Evolutionary conservation across 768 basidiomycete species (phyloP).

Genomic region (Trametes villosa): DNA sequence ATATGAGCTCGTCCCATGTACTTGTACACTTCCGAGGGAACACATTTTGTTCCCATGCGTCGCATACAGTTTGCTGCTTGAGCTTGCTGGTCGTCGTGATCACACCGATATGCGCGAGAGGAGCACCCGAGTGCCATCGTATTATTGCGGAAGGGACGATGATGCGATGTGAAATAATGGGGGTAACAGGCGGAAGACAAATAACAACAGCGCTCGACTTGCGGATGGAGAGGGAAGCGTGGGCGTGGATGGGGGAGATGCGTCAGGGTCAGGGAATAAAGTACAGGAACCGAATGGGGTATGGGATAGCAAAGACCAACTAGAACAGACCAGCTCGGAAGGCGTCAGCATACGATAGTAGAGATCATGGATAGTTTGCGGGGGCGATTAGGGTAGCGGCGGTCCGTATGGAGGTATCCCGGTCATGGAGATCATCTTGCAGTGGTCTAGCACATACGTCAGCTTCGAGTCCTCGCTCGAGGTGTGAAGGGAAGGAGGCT

Average conservation of each 20-base stretch:
- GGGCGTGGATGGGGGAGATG: slow-evolving; percentile 1
- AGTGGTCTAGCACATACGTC: slow-evolving; percentile 29
- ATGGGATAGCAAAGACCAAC: slow-evolving; percentile 30
- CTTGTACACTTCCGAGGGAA: no score
- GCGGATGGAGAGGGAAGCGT: slow-evolving; percentile 15
- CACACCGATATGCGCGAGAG: not conserved
- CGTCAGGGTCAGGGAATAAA: slow-evolving; percentile 24
- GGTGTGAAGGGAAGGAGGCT: no score
- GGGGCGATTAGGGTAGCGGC: slow-evolving; percentile 27
- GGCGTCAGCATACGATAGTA: slow-evolving; percentile 32
- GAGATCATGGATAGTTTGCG: slow-evolving; percentile 36
- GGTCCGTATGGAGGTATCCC: slow-evolving; percentile 19
- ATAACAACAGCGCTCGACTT: slow-evolving; percentile 27
- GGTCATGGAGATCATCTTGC: slow-evolving; percentile 25
- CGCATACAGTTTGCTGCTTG: no score
- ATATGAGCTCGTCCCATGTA: slow-evolving; percentile 38
- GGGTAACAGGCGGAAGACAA: slow-evolving; percentile 18
- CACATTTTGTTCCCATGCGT: no score
- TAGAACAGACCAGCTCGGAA: slow-evolving; percentile 33
- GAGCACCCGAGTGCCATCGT: slow-evolving; percentile 16
- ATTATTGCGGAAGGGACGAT: slow-evolving; percentile 28
- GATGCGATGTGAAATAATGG: slow-evolving; percentile 24
- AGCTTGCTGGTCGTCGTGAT: no score
- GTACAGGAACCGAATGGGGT: slow-evolving; percentile 32
- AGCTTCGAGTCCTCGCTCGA: no score